Conservation (phyloP, 306 rosid species). For the Cucumis cinereus region DNA sequence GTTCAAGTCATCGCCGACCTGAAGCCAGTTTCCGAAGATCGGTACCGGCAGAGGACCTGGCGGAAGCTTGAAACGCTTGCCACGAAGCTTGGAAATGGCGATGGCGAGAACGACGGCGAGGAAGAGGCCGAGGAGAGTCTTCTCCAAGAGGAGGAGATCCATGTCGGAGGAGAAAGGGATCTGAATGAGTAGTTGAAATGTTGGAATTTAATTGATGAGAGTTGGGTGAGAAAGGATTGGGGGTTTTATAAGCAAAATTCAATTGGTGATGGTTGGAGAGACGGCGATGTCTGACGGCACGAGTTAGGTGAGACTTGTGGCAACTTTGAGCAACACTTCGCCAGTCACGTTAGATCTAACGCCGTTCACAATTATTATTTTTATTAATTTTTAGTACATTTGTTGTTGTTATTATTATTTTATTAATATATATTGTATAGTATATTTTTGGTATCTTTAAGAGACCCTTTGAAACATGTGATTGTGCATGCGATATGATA, state of each 20-base stretch:
- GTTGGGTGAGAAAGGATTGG: neutral
- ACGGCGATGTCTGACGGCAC: neutral
- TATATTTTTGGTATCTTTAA: too few species aligned
- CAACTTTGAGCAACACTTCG: neutral
- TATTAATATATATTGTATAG: too few species aligned
- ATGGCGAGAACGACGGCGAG: conserved; percentile 36
- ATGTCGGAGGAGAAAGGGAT: conserved; percentile 6
- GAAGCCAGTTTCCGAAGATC: conserved; percentile 82
- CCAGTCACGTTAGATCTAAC: neutral
- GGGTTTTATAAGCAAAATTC: neutral
- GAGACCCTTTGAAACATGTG: too few species aligned
- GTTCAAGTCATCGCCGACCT: conserved; percentile 87
- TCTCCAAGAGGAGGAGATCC: conserved; percentile 84
- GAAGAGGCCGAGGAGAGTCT: conserved; percentile 58
- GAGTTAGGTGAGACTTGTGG: conserved; percentile 6
- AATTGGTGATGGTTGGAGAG: neutral
- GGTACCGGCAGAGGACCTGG: conserved; percentile 82
- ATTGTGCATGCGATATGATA: too few species aligned
- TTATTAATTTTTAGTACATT: too few species aligned
- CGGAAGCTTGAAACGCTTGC: conserved; percentile 68
- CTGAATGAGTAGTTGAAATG: neutral
- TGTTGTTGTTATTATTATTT: too few species aligned
- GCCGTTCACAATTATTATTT: neutral
- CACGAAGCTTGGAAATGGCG: conserved; percentile 45
- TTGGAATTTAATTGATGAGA: neutral